Evolutionary conservation across 2,329 filamentous ascomycete genomes (phyloP).

Genomic region (Colletotrichum ledebouriae): DNA sequence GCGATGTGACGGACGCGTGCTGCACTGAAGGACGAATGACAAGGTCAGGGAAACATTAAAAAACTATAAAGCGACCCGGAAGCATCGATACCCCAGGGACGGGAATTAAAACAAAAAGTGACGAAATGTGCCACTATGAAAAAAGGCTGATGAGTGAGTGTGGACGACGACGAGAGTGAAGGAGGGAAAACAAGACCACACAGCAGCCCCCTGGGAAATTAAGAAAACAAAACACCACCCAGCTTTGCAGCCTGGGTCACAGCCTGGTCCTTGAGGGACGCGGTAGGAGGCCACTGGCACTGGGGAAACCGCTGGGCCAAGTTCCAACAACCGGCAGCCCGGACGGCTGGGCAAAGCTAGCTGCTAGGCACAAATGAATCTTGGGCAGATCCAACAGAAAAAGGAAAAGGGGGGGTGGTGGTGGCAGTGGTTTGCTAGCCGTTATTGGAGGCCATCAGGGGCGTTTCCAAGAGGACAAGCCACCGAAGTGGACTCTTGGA

Average conservation of each 20-base stretch:
- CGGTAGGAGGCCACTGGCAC: too few species aligned
- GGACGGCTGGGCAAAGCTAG: too few species aligned
- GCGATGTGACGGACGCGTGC: constrained; percentile 1
- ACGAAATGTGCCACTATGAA: constrained; percentile 12
- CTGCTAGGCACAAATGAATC: constrained; percentile 5
- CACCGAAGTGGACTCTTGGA: constrained; percentile 20
- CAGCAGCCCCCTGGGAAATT: background rate
- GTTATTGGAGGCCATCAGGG: constrained; percentile 12
- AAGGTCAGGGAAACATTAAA: constrained; percentile 17
- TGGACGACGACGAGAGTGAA: background rate
- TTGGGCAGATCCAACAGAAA: too few species aligned
- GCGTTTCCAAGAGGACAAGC: constrained; percentile 17
- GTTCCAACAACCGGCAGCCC: too few species aligned
- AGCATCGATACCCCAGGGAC: constrained; percentile 27
- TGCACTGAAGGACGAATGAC: constrained; percentile 10
- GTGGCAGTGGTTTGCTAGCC: constrained; percentile 11
- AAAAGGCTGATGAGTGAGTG: constrained; percentile 14
- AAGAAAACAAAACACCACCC: constrained; percentile 17
- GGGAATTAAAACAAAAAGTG: background rate
- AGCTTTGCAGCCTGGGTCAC: background rate
- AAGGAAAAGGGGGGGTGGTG: constrained; percentile 20
- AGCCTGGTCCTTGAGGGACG: too few species aligned
- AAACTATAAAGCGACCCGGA: constrained; percentile 14
- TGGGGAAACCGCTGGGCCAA: constrained; percentile 1
- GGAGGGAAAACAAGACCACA: background rate